phyloP scores from a whole-genome alignment of 208 protist species.

The Leishmania amazonensis region DNA sequence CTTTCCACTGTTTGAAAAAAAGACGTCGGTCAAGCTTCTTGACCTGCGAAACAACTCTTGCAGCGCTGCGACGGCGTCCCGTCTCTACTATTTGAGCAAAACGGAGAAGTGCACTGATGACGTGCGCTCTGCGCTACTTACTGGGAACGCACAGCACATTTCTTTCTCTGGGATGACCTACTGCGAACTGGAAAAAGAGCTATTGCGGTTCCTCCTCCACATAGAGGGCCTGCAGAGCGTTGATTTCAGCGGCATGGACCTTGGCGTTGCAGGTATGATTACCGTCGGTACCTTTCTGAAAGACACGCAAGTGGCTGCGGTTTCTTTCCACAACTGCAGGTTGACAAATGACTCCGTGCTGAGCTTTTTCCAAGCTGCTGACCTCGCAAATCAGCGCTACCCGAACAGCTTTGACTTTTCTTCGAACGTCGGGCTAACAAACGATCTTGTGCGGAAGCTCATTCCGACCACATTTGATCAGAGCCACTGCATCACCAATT shows the following conservation, averaged over 20 bases:
- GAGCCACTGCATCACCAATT: slow-evolving; percentile 56
- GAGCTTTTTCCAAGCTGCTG: slow-evolving; percentile 49
- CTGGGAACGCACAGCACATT: slow-evolving; percentile 41
- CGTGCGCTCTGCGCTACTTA: slow-evolving; percentile 51
- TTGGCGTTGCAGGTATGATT: slow-evolving; percentile 45
- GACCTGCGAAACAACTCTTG: slow-evolving; percentile 64
- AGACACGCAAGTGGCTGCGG: slow-evolving; percentile 39
- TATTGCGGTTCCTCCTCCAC: slow-evolving; percentile 56
- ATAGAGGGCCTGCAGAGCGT: slow-evolving; percentile 44
- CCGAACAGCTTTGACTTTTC: slow-evolving; percentile 60
- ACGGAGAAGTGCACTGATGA: slow-evolving; percentile 27
- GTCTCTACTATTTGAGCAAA: slow-evolving; percentile 60
- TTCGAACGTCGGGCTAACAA: slow-evolving; percentile 58
- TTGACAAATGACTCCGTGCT: slow-evolving; percentile 53
- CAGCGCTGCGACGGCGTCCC: slow-evolving; percentile 35
- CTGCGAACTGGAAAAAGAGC: slow-evolving; percentile 59
- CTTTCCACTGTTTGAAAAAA: slow-evolving; percentile 46
- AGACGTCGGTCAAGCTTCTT: slow-evolving; percentile 23
- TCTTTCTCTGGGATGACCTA: slow-evolving; percentile 50
- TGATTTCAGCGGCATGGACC: slow-evolving; percentile 57
- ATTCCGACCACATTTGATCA: slow-evolving; percentile 57
- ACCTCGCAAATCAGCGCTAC: slow-evolving; percentile 50
- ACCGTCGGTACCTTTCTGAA: slow-evolving; percentile 55
- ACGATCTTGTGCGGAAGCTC: slow-evolving; percentile 47
- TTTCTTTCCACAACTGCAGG: slow-evolving; percentile 53